phyloP scores from a whole-genome alignment of 371 early-diverging fungal genomes.

The Globomyces sp. region DNA sequence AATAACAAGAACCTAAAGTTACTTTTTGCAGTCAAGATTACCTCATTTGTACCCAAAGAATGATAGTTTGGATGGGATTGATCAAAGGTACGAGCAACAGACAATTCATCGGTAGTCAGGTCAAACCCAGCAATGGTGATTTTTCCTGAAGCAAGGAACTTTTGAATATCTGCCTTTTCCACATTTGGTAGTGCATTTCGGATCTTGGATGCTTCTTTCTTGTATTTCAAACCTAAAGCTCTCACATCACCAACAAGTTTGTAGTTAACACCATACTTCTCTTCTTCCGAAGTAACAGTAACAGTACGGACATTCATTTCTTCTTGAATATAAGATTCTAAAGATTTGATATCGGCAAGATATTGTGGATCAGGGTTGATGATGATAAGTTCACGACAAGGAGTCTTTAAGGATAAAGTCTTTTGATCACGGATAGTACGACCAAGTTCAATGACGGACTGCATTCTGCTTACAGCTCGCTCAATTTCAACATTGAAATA shows the following conservation, averaged over 20 bases:
- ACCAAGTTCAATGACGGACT: slow-evolving; percentile 96
- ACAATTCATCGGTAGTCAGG: slow-evolving; percentile 79
- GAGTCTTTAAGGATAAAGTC: slow-evolving; percentile 95
- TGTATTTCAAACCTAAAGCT: slow-evolving; percentile 83
- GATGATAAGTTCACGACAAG: slow-evolving; percentile 91
- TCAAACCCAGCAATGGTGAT: slow-evolving; percentile 79
- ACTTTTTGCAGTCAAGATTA: slow-evolving; percentile 23
- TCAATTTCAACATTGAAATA: slow-evolving; percentile 96
- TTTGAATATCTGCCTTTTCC: slow-evolving; percentile 77
- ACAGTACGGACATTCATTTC: slow-evolving; percentile 91
- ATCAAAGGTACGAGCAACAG: slow-evolving; percentile 43
- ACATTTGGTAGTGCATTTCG: slow-evolving; percentile 82
- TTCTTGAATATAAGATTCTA: slow-evolving; percentile 86
- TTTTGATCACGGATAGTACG: slow-evolving; percentile 94
- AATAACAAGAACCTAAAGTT: slow-evolving; percentile 61
- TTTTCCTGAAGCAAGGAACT: slow-evolving; percentile 65
- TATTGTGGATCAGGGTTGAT: slow-evolving; percentile 86
- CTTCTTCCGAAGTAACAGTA: slow-evolving; percentile 86
- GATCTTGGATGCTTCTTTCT: slow-evolving; percentile 86
- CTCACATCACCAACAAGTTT: slow-evolving; percentile 87
- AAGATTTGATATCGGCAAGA: slow-evolving; percentile 78
- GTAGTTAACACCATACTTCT: slow-evolving; percentile 89
- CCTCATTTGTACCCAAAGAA: slow-evolving; percentile 78
- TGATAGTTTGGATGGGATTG: slow-evolving; percentile 58
- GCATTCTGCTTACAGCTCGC: slow-evolving; percentile 93